These are phyloP conservation scores for Porodaedalea pini DNA, from an alignment of 1,284 basidiomycete genomes.

Conservation along the genomic window DNA sequence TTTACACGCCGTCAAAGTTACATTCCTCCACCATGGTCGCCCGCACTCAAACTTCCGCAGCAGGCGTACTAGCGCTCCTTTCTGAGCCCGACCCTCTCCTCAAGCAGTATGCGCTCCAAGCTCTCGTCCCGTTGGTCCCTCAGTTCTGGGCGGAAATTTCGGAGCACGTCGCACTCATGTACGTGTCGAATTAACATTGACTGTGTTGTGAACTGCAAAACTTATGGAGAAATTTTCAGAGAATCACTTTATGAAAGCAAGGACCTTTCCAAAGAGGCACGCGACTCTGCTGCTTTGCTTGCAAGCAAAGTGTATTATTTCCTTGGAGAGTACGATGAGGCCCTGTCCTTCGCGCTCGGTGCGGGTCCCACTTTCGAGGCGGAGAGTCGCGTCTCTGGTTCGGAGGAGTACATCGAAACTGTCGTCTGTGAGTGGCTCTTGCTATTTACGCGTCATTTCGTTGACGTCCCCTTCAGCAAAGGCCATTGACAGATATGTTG, in stretches of 20 bases:
- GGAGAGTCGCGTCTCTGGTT: conserved; percentile 57
- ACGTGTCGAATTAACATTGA: conserved; percentile 33
- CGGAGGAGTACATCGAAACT: conserved; percentile 90
- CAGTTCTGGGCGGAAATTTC: conserved; percentile 98
- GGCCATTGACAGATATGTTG: conserved; percentile 90
- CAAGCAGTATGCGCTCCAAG: conserved; percentile 85
- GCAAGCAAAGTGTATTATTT: conserved; percentile 96
- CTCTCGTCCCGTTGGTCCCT: conserved; percentile 78
- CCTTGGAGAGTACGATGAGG: conserved; percentile 90
- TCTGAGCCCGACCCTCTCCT: conserved; percentile 83
- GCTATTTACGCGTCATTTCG: conserved; percentile 17
- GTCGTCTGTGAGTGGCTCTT: conserved; percentile 71
- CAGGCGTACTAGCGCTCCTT: conserved; percentile 86
- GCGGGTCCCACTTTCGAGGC: conserved; percentile 84
- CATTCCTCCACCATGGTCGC: conserved; percentile 46
- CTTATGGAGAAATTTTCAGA: conserved; percentile 42
- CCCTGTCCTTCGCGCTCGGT: conserved; percentile 87
- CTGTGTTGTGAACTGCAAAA: conserved; percentile 20
- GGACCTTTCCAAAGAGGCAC: conserved; percentile 66
- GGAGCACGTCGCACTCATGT: conserved; percentile 89
- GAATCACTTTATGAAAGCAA: conserved; percentile 86
- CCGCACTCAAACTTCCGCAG: conserved; percentile 73
- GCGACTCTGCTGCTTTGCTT: conserved; percentile 81
- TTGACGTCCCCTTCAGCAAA: conserved; percentile 55
- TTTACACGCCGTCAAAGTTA: conserved; percentile 25